Base-by-base conservation (phyloP, 805 yeast species). In the Crinitomyces ghanaensis region DNA sequence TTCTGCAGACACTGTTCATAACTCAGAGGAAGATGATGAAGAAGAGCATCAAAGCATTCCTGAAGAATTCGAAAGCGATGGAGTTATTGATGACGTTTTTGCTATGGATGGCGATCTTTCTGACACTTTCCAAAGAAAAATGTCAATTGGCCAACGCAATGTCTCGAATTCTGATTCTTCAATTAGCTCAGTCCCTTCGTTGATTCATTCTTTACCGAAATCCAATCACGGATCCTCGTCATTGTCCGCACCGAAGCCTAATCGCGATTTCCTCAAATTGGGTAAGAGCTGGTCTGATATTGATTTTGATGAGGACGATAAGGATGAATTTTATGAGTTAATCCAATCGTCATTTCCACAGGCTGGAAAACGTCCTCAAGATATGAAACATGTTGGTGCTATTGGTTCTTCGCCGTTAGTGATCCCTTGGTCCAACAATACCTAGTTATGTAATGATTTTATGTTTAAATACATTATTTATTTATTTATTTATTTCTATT, bases 231-330 rank as follows among this genome's bases (percentile, higher is more conserved):
- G 22, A 19, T n/a, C 33, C 26, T 39, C 19, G 37, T n/a, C 38
- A 15, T 23, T 30, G 35, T 38, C 46, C 9, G 41, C 39, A n/a
- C 43, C 49, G 21, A n/a, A n/a, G n/a, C 31, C 37, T 30, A 24
- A 32, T 33, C 35, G 37, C n/a, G 45, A 45, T 34, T 38, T 42
- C 26, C 34, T 46, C 33, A 49, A 49, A 39, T 44, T 49, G 23
- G 50, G 51, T 30, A 47, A 46, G 41, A 44, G 48, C 30, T 50
- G 54, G 54, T 30, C 49, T 28, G 53, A 49, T 30, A 21, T 45
- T 25, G 47, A 39, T 24, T 36, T 44, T 27, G 51, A 48, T 8
- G 51, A 47, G 28, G 53, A 46, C 30, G 49, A 43, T 20, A 46
- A 46, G 30, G 44, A 39, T 21, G 41, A 34, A 21, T 34, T 36